These are phyloP conservation scores for Knufia petricola DNA, from an alignment of 2,329 filamentous ascomycete species.

Conservation along the genomic window DNA sequence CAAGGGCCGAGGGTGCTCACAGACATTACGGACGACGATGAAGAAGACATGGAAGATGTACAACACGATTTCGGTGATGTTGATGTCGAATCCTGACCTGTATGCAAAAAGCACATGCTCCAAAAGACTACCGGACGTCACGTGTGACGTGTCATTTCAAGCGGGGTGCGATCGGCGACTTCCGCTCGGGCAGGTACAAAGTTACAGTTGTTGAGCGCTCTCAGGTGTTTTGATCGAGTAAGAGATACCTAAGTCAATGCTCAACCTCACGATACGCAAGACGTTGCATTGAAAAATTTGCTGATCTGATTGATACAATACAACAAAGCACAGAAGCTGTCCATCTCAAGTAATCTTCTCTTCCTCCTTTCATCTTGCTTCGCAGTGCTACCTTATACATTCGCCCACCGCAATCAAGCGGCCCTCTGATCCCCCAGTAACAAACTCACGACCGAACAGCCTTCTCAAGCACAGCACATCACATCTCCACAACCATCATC, in stretches of 20 bases:
- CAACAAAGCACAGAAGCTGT: background rate
- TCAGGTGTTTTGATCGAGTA: conserved; percentile 2
- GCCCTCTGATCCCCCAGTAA: too few species aligned
- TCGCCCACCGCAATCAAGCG: too few species aligned
- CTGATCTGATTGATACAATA: too few species aligned
- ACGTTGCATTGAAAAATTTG: background rate
- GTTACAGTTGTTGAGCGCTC: background rate
- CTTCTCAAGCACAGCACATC: too few species aligned
- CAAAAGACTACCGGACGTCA: too few species aligned
- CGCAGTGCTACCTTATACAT: too few species aligned
- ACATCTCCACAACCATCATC: background rate
- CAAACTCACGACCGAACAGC: too few species aligned
- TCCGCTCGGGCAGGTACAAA: background rate
- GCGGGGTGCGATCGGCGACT: background rate
- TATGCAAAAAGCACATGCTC: too few species aligned
- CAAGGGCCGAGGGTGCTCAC: background rate
- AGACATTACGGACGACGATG: conserved; percentile 6
- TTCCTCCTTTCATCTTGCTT: background rate
- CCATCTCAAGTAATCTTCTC: background rate
- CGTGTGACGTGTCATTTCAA: too few species aligned
- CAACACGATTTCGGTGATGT: background rate
- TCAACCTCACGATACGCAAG: background rate
- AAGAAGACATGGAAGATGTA: background rate
- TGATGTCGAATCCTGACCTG: background rate
- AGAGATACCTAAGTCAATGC: background rate